Conservation (phyloP, 345 rosid species). For the Mallotus nudiflorus region DNA sequence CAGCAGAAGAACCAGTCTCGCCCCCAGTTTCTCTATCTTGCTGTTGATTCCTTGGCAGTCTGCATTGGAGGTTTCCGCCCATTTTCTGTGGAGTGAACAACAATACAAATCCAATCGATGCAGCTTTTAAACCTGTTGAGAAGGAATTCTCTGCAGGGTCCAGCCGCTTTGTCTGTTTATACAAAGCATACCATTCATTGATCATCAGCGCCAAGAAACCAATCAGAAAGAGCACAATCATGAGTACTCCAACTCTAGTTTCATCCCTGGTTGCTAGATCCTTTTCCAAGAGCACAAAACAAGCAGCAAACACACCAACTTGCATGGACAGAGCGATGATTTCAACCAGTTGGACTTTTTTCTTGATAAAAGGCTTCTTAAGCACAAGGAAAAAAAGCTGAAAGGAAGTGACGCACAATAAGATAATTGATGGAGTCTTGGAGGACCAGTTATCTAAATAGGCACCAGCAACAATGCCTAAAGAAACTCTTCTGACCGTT, state of each 20-base stretch:
- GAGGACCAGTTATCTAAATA: slow-evolving; percentile 46
- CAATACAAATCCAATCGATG: slow-evolving; percentile 59
- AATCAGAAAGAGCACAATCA: slow-evolving; percentile 63
- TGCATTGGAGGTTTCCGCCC: slow-evolving; percentile 42
- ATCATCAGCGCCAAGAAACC: slow-evolving; percentile 60
- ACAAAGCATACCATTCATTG: slow-evolving; percentile 75
- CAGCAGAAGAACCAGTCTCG: slow-evolving; percentile 39
- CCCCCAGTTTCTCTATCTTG: slow-evolving; percentile 32
- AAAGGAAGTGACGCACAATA: slow-evolving; percentile 65
- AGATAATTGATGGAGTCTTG: slow-evolving; percentile 47
- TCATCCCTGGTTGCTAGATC: slow-evolving; percentile 41
- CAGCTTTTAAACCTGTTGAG: slow-evolving; percentile 57
- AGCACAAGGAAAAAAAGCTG: slow-evolving; percentile 86
- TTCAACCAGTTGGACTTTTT: slow-evolving; percentile 85
- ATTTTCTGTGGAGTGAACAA: slow-evolving; percentile 51
- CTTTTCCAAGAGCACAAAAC: slow-evolving; percentile 45
- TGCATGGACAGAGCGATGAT: slow-evolving; percentile 62
- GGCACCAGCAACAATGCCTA: slow-evolving; percentile 73
- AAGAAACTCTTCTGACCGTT: slow-evolving; percentile 49
- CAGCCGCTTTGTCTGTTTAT: slow-evolving; percentile 58
- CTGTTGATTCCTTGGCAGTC: slow-evolving; percentile 35
- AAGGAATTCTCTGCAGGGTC: slow-evolving; percentile 51
- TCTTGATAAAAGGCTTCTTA: slow-evolving; percentile 94
- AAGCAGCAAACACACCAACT: slow-evolving; percentile 56
- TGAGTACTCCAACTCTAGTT: slow-evolving; percentile 55